These are phyloP conservation scores for Hyaloscypha bicolor DNA, from an alignment of 495 filamentous ascomycete genomes.

Conservation along the genomic window DNA sequence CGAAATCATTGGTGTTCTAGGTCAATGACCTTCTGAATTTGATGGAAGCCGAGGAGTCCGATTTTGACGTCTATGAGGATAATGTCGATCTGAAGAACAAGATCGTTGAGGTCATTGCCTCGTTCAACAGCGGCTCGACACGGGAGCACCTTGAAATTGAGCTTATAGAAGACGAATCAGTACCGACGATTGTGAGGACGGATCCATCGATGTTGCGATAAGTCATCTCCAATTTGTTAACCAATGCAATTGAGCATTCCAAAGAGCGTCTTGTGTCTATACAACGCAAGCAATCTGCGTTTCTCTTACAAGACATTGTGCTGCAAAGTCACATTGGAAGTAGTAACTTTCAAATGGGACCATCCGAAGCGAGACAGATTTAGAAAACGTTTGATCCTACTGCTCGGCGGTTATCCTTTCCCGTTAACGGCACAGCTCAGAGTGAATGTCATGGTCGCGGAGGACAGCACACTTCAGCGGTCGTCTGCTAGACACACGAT, in stretches of 20 bases:
- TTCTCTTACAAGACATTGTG: too few species aligned
- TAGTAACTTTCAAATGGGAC: too few species aligned
- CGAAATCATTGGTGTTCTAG: slow-evolving; percentile 89
- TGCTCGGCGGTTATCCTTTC: neutral
- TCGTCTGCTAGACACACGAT: slow-evolving; percentile 78
- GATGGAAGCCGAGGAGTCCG: slow-evolving; percentile 83
- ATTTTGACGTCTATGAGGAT: slow-evolving; percentile 77
- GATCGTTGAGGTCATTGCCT: slow-evolving; percentile 73
- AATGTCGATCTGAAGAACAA: slow-evolving; percentile 70
- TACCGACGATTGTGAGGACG: slow-evolving; percentile 72
- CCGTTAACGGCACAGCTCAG: neutral
- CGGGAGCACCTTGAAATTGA: slow-evolving; percentile 72
- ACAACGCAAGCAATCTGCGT: neutral
- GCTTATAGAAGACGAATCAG: slow-evolving; percentile 61
- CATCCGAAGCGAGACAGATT: too few species aligned
- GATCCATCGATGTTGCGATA: slow-evolving; percentile 79
- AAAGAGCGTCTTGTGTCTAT: slow-evolving; percentile 13
- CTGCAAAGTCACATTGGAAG: too few species aligned
- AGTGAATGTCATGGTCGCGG: slow-evolving; percentile 68
- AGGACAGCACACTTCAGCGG: slow-evolving; percentile 90
- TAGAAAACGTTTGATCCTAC: neutral
- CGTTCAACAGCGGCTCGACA: slow-evolving; percentile 70
- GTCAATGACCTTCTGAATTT: slow-evolving; percentile 93
- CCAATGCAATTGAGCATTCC: slow-evolving; percentile 86
- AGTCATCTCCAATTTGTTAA: slow-evolving; percentile 78